Evolutionary conservation across 257 asterid genomes (phyloP).

Genomic region (Oldenlandia corymbosa): DNA sequence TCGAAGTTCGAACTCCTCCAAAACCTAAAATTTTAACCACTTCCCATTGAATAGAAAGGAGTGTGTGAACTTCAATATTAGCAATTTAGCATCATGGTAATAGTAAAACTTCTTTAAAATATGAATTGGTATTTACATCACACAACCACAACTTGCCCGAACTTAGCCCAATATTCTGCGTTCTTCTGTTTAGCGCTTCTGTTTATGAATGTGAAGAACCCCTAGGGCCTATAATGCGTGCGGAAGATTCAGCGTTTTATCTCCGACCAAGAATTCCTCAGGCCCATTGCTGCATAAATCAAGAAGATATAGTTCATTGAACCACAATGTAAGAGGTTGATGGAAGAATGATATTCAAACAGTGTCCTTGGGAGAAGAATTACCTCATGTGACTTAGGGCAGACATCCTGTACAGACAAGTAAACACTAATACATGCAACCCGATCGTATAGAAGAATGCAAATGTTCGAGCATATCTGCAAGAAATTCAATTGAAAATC

Average conservation of each 20-base stretch:
- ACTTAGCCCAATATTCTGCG: background rate
- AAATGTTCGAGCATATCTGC: slow-evolving; percentile 89
- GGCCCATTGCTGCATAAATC: slow-evolving; percentile 77
- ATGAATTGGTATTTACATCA: no score
- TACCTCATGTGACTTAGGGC: slow-evolving; percentile 93
- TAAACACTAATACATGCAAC: slow-evolving; percentile 86
- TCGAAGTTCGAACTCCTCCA: no score
- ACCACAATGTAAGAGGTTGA: background rate
- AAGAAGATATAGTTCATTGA: slow-evolving; percentile 10
- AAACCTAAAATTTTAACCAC: no score
- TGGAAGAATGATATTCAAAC: background rate
- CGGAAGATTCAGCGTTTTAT: slow-evolving; percentile 58
- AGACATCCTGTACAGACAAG: slow-evolving; percentile 96
- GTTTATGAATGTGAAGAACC: background rate
- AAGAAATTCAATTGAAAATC: slow-evolving; percentile 7
- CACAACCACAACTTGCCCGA: background rate
- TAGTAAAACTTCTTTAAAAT: no score
- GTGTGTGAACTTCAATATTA: no score
- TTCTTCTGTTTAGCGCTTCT: background rate
- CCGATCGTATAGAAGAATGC: slow-evolving; percentile 96
- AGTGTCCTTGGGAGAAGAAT: background rate
- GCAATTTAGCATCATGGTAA: no score
- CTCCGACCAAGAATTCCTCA: slow-evolving; percentile 48
- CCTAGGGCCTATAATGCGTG: slow-evolving; percentile 38
- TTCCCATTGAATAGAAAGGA: no score